These are phyloP conservation scores for Peziza echinospora DNA, from an alignment of 495 filamentous ascomycete species.

Conservation along the genomic window DNA sequence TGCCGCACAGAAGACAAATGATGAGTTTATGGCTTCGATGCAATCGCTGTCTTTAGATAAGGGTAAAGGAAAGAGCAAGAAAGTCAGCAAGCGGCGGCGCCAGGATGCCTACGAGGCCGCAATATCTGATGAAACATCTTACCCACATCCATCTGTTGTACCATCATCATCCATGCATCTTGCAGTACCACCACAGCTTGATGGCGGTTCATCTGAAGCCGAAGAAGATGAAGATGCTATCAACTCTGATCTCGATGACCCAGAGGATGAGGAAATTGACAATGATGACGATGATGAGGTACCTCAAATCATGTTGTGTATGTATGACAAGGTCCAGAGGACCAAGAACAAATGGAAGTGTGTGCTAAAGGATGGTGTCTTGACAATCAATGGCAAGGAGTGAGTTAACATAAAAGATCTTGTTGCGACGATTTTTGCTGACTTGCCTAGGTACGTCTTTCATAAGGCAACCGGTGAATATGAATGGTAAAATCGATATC, in stretches of 20 bases:
- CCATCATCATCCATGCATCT: background rate
- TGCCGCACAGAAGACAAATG: conserved; percentile 5
- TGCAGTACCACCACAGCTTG: conserved; percentile 30
- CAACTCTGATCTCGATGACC: conserved; percentile 93
- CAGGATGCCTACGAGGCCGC: conserved; percentile 15
- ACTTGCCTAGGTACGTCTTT: conserved; percentile 54
- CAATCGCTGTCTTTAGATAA: too few relatives aligned
- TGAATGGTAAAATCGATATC: conserved; percentile 96
- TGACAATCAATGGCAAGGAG: conserved; percentile 78
- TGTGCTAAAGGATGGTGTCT: conserved; percentile 84
- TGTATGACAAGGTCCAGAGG: conserved; percentile 96
- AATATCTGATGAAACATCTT: conserved; percentile 12
- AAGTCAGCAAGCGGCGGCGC: conserved; percentile 14
- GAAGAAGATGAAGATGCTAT: conserved; percentile 82
- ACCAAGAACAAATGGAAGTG: conserved; percentile 99
- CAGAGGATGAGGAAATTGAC: conserved; percentile 59
- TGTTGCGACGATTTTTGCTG: conserved; percentile 7
- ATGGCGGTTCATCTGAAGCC: conserved; percentile 40
- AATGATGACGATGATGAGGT: conserved; percentile 65
- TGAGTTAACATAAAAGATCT: conserved; percentile 23
- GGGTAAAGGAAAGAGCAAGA: conserved; percentile 20
- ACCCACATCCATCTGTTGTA: conserved; percentile 14
- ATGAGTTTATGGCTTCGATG: background rate
- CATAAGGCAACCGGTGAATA: conserved; percentile 94
- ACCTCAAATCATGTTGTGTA: conserved; percentile 81